Base-by-base conservation (phyloP, 768 basidiomycete genomes). In the Agaricus blazei region DNA sequence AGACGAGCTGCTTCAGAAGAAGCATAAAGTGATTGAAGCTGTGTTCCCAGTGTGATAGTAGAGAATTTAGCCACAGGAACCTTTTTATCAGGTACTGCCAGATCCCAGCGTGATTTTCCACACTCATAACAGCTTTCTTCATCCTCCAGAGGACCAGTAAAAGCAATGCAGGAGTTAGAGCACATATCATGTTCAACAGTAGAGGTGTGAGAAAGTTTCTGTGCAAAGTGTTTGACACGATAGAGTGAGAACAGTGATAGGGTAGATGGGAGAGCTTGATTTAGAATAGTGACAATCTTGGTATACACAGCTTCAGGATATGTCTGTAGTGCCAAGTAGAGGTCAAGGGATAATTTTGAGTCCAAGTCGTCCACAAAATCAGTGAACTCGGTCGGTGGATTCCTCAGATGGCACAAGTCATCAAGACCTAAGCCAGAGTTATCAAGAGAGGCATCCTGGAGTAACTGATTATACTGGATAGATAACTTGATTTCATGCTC, bases 1-100 rank as follows among this genome's bases (percentile, higher is more conserved):
- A 57, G n/a, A 0, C 41, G 3, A 0, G 75, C 70, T 41, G 65
- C 62, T 9, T 64, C 58, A 3, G 51, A 57, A 3, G 50, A 58
- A 0, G 67, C 38, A 19, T 60, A 64, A 2, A 72, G 47, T 0
- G 74, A 70, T 45, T 81, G 79, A 0, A 79, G 56, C 28, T 73
- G 71, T 0, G 74, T 74, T 1, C 76, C 75, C 14, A 79, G 28
- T 0, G 70, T 74, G 2, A 81, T 68, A 0, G 75, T 79, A 71
- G 19, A 19, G 19, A 19, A 19, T 19, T 19, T 19, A 19, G 19
- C 19, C 19, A 19, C 19, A 19, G 19, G 58, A 9, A 54, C 36
- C 15, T 50, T 64, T 60, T 14, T 43, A 9, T 48, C 34, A 15
- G 48, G 49, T 14, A 51, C n/a, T 15, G 36, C 26, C 6, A 58